Conservation (phyloP, 139 green algal species). For the Chlorella ohadii region DNA sequence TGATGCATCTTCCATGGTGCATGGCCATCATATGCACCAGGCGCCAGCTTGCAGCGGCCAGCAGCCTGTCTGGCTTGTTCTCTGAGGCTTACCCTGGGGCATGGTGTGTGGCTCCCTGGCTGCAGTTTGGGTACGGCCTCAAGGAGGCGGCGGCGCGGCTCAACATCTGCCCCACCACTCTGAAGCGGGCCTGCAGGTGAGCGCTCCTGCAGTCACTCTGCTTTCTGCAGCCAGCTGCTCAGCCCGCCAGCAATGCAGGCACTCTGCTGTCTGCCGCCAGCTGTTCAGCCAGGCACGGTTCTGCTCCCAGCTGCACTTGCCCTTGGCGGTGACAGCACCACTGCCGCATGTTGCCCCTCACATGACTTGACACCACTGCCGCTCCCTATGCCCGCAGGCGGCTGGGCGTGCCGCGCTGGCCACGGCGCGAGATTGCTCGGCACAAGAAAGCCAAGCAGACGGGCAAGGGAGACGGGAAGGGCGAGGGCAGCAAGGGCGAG, state of each 20-base stretch:
- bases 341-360: too few relatives aligned
- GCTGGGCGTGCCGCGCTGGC: constrained; percentile 60
- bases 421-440: constrained; percentile 56
- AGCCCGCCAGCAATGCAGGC: too few relatives aligned
- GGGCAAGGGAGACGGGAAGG: neutral
- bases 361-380: too few relatives aligned
- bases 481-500: neutral
- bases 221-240: too few relatives aligned
- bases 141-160: constrained; percentile 55
- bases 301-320: too few relatives aligned
- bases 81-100: too few relatives aligned
- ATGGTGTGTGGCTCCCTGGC: neutral
- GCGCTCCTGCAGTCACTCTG: too few relatives aligned
- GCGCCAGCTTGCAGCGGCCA: neutral
- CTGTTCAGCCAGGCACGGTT: too few relatives aligned
- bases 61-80: neutral
- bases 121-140: constrained; percentile 52
- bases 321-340: too few relatives aligned
- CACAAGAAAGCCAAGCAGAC: constrained; percentile 34
- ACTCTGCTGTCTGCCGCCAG: too few relatives aligned
- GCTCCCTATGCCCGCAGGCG: neutral
- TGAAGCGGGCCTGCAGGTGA: constrained; percentile 45
- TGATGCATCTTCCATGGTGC: too few relatives aligned
- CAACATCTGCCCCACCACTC: constrained; percentile 59
- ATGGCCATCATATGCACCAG: too few relatives aligned